phyloP scores from a whole-genome alignment of 1,284 basidiomycete species.

The Schizophyllum amplum region DNA sequence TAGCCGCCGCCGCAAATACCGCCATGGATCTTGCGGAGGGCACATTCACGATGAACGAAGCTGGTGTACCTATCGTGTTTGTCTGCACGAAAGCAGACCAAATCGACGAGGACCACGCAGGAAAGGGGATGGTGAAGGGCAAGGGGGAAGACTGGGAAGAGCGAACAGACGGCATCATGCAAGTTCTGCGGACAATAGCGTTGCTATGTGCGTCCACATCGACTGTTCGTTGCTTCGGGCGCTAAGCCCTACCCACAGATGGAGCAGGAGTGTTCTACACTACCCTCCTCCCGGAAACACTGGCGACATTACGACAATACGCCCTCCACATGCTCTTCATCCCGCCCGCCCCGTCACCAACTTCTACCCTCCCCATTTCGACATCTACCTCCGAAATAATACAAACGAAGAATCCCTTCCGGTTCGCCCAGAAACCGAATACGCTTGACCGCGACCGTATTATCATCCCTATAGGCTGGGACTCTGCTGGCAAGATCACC shows the following conservation, averaged over 20 bases:
- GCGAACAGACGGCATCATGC: conserved; percentile 91
- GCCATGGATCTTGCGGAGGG: conserved; percentile 49
- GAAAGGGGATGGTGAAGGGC: conserved; percentile 72
- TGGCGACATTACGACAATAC: conserved; percentile 80
- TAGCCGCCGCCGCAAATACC: conserved; percentile 30
- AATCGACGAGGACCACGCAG: conserved; percentile 70
- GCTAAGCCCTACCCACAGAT: conserved; percentile 47
- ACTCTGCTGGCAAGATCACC: conserved; percentile 94
- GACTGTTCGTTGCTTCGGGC: conserved; percentile 6
- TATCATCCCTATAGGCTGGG: conserved; percentile 93
- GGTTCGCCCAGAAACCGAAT: conserved; percentile 83
- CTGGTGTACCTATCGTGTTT: conserved; percentile 85
- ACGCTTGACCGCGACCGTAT: conserved; percentile 89
- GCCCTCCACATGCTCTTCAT: conserved; percentile 82
- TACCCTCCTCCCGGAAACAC: conserved; percentile 73
- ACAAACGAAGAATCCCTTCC: conserved; percentile 60
- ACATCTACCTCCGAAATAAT: not conserved
- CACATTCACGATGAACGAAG: conserved; percentile 71
- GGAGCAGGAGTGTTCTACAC: conserved; percentile 93
- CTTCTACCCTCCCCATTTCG: not conserved
- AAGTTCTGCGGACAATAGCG: conserved; percentile 86
- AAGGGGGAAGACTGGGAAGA: conserved; percentile 92
- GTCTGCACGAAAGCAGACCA: conserved; percentile 89
- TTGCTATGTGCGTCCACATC: conserved; percentile 67
- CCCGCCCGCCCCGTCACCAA: conserved; percentile 51